phyloP scores from a whole-genome alignment of 2,329 filamentous ascomycete species.

The Sporothrix schenckii region DNA sequence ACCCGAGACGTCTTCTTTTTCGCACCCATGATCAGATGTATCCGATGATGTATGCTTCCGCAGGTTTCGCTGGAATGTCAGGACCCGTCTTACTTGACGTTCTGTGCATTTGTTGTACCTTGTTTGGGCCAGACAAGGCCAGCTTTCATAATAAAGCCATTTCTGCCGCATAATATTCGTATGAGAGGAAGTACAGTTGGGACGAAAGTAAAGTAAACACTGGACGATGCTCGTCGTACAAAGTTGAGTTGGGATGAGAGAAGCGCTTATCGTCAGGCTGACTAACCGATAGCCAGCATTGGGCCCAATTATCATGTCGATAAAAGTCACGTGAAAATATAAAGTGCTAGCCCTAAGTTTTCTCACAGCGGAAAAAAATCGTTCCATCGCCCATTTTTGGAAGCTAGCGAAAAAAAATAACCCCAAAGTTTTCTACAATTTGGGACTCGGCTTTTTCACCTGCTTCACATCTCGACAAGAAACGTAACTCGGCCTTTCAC shows the following conservation, averaged over 20 bases:
- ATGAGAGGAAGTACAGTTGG: not conserved
- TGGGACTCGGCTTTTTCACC: constrained; percentile 7
- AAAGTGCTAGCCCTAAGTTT: constrained; percentile 22
- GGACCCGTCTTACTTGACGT: not conserved
- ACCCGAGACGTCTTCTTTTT: constrained; percentile 48
- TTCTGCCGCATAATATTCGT: not conserved
- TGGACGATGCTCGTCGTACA: not conserved
- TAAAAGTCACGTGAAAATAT: not conserved
- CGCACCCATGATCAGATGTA: constrained; percentile 49
- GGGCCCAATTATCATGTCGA: too few species aligned
- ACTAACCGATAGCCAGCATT: constrained; percentile 5
- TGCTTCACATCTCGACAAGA: constrained; percentile 25
- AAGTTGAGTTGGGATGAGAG: not conserved
- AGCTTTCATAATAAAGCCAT: not conserved
- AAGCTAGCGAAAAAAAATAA: constrained; percentile 13
- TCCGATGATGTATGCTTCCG: not conserved
- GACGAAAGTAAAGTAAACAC: constrained; percentile 22
- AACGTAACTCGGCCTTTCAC: constrained; percentile 30
- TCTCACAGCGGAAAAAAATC: constrained; percentile 25
- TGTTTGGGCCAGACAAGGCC: not conserved
- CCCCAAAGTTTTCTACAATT: constrained; percentile 25
- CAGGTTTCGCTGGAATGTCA: too few species aligned
- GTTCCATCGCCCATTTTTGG: not conserved
- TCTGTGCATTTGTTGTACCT: not conserved
- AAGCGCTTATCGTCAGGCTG: constrained; percentile 17